phyloP scores from a whole-genome alignment of 2,329 filamentous ascomycete genomes.

The Arthrobotrys iridis region DNA sequence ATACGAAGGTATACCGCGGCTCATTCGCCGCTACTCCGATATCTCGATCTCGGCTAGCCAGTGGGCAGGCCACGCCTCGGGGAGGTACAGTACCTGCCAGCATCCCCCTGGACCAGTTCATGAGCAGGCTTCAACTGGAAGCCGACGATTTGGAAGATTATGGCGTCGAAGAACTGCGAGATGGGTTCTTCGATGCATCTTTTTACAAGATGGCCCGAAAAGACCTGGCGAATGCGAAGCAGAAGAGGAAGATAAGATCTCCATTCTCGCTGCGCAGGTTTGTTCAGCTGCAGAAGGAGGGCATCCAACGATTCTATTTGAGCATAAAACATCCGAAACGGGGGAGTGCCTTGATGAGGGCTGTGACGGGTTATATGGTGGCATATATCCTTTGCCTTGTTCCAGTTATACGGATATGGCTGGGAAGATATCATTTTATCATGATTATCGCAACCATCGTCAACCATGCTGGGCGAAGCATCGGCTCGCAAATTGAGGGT shows the following conservation, averaged over 20 bases:
- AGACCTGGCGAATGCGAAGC: conserved; percentile 41
- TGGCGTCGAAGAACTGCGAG: conserved; percentile 62
- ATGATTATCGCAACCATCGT: conserved; percentile 69
- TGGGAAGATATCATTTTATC: conserved; percentile 69
- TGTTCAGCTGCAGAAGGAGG: conserved; percentile 38
- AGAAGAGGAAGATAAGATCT: conserved; percentile 42
- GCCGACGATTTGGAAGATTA: conserved; percentile 60
- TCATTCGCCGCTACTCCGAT: conserved; percentile 48
- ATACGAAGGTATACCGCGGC: conserved; percentile 47
- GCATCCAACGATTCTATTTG: conserved; percentile 33
- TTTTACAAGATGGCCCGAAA: conserved; percentile 60
- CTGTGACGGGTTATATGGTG: conserved; percentile 66
- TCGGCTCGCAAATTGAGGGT: conserved; percentile 70
- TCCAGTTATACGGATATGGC: conserved; percentile 64
- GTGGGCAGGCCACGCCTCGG: conserved; percentile 38
- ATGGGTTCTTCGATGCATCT: conserved; percentile 64
- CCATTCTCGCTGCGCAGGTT: conserved; percentile 43
- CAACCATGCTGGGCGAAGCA: conserved; percentile 68
- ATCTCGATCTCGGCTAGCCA: conserved; percentile 36
- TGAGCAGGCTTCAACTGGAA: conserved; percentile 59
- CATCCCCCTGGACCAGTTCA: conserved; percentile 48
- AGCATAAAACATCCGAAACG: conserved; percentile 26
- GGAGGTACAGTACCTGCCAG: conserved; percentile 18
- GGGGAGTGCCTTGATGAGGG: conserved; percentile 33
- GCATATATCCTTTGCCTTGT: conserved; percentile 69